Base-by-base conservation (phyloP, 2,329 filamentous ascomycete species). In the Neonectria ditissima region DNA sequence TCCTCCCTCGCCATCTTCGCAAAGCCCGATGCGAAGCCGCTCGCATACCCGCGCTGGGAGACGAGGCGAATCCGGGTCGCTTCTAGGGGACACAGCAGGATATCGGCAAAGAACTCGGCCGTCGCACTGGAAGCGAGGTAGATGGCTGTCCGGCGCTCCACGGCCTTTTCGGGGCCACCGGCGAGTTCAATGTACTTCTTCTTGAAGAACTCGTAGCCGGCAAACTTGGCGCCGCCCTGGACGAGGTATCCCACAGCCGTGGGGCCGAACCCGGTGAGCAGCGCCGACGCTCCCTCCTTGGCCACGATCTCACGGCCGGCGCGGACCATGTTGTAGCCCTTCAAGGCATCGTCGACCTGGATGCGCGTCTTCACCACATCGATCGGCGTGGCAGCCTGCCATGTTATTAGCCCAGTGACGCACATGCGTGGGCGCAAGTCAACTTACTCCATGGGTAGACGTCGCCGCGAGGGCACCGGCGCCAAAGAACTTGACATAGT, bases 161-260 rank as follows among this genome's bases (percentile, higher is more conserved):
- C 80, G 41, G 84, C 83, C 62, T 73, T 76, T 28, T 83, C 81
- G 32, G 80, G 80, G 0, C 82, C 83, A 47, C 83, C 93, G 65
- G 92, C 81, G 62, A 87, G 73, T 79, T 90, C 87, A 80, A 97
- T 94, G 78, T 87, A 90, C 80, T 91, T 88, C 83, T 95, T 91
- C 87, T 97, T 97, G 91, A 97, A 97, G 86, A 93, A 92, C 82
- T 97, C 93, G 82, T 97, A 97, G 75, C 93, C 93, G 75, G 92
- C 92, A 81, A 97, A 97, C 84, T 97, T 97, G 86, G 91, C 91
- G 72, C 92, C 92, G 77, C 93, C 93, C 82, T 97, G 93, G 62
- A 96, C 89, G 81, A 96, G 92, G 83, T 97, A 97, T 77, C 93
- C 93, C 59, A 93, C 92, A 65, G 91, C 91, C 65, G 93, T 97